Evolutionary conservation across 352 stramenopile genomes (phyloP).

Genomic region (Thraustotheca clavata): DNA sequence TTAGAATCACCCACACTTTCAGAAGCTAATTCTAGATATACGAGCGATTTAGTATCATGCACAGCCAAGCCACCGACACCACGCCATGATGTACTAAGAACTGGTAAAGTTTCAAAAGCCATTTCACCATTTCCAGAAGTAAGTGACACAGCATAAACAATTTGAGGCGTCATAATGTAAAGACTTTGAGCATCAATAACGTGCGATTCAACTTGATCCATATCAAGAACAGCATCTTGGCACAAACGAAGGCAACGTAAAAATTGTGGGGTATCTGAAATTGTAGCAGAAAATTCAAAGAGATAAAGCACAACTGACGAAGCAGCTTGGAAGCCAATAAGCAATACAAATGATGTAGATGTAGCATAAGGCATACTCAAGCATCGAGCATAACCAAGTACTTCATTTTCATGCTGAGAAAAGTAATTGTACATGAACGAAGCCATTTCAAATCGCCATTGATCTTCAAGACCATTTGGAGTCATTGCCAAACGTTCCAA

Average conservation of each 20-base stretch:
- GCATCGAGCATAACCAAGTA: constrained; percentile 13
- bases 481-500: background rate
- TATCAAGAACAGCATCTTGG: background rate
- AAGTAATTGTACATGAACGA: constrained; percentile 21
- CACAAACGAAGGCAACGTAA: constrained; percentile 1
- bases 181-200: constrained; percentile 2
- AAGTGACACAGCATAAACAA: constrained; percentile 9
- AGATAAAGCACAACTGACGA: constrained; percentile 13
- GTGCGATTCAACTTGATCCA: background rate
- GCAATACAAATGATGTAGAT: background rate
- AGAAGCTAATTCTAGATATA: background rate
- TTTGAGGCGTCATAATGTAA: constrained; percentile 10
- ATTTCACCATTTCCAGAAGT: background rate
- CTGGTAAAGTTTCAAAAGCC: background rate
- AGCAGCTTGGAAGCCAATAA: constrained; percentile 19
- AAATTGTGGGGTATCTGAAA: constrained; percentile 12
- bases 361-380: constrained; percentile 5
- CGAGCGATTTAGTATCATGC: background rate
- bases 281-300: constrained; percentile 15
- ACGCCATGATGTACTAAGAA: background rate
- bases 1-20: background rate
- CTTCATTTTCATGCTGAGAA: constrained; percentile 11
- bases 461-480: background rate
- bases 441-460: constrained; percentile 9
- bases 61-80: background rate